Percentiles rank a stretch among this genome's conserved stretches.
Conservation (phyloP, 208 protist species). For the Phytomonas sp. region DNA sequence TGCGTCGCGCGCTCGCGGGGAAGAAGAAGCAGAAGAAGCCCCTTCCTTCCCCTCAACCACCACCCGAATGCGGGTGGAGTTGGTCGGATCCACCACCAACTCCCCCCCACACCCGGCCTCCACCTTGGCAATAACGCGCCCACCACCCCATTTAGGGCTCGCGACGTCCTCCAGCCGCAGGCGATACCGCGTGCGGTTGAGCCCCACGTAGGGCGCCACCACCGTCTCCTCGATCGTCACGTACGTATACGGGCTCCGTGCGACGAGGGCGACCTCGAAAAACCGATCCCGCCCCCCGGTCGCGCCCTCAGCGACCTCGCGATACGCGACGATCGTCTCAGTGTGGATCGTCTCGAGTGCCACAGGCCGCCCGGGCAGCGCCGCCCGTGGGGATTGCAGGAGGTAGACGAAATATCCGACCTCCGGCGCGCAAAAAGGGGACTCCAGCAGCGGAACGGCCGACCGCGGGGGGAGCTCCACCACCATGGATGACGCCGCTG, state of each 20-base stretch:
- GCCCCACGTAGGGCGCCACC: conserved; percentile 50
- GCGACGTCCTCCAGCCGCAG: conserved; percentile 48
- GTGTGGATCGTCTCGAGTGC: conserved; percentile 69
- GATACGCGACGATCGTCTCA: conserved; percentile 58
- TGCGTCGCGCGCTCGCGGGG: neutral
- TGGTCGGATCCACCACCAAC: conserved; percentile 40
- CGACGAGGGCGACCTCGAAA: conserved; percentile 59
- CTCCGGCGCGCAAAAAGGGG: conserved; percentile 26
- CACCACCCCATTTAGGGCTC: conserved; percentile 18
- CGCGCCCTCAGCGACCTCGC: conserved; percentile 11
- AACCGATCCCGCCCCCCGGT: conserved; percentile 35
- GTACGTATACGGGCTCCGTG: conserved; percentile 71
- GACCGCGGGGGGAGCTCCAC: conserved; percentile 27
- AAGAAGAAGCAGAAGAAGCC: conserved; percentile 2
- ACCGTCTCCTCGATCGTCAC: conserved; percentile 58
- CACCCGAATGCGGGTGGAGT: conserved; percentile 27
- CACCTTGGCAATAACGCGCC: conserved; percentile 47
- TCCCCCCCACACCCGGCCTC: conserved; percentile 36
- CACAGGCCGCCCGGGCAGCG: conserved; percentile 59
- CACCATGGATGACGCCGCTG: conserved; percentile 7
- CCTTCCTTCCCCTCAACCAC: conserved; percentile 2
- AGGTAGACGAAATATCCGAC: conserved; percentile 64
- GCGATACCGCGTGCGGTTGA: conserved; percentile 57
- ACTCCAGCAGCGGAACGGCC: conserved; percentile 46
- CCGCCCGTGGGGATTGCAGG: conserved; percentile 31